Percentiles rank a stretch among this genome's conserved stretches.
Conservation (phyloP, 768 basidiomycete genomes). For the Calocera viscosa region DNA sequence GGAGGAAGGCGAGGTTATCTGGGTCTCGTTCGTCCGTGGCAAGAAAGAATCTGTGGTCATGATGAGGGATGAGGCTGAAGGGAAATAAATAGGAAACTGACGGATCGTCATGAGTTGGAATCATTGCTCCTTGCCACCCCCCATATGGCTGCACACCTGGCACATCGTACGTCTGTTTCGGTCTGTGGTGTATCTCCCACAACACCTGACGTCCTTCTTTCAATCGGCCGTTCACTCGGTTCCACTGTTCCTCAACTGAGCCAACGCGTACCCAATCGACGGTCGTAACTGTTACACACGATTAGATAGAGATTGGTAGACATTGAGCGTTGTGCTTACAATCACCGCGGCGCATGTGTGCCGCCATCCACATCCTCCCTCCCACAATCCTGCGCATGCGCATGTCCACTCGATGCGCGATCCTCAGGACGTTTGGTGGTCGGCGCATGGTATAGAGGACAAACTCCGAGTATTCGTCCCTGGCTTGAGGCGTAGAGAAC, state of each 20-base stretch:
- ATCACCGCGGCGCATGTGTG: constrained; percentile 13
- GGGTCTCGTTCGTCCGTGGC: constrained; percentile 12
- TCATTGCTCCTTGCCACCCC: background rate
- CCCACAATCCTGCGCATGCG: constrained; percentile 7
- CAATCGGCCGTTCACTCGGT: constrained; percentile 5
- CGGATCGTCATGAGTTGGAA: background rate
- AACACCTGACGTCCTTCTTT: constrained; percentile 3
- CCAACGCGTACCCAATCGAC: constrained; percentile 1
- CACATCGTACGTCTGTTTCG: background rate
- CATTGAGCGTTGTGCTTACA: background rate
- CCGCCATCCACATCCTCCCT: constrained; percentile 12
- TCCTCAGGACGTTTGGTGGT: constrained; percentile 3
- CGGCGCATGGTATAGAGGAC: constrained; percentile 6
- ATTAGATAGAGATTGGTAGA: no score
- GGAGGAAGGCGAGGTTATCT: background rate
- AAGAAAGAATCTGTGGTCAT: constrained; percentile 9
- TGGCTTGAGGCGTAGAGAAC: background rate
- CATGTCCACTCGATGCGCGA: constrained; percentile 6
- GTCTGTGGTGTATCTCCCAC: background rate
- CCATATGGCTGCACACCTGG: background rate
- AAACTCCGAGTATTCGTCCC: background rate
- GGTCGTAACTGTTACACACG: background rate
- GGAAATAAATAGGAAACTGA: background rate
- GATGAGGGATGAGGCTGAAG: background rate
- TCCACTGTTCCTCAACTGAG: constrained; percentile 1